Percentiles rank a stretch among this genome's conserved stretches.
phyloP scores from a whole-genome alignment of 495 filamentous ascomycete species.

The Penicillium coprophilum region DNA sequence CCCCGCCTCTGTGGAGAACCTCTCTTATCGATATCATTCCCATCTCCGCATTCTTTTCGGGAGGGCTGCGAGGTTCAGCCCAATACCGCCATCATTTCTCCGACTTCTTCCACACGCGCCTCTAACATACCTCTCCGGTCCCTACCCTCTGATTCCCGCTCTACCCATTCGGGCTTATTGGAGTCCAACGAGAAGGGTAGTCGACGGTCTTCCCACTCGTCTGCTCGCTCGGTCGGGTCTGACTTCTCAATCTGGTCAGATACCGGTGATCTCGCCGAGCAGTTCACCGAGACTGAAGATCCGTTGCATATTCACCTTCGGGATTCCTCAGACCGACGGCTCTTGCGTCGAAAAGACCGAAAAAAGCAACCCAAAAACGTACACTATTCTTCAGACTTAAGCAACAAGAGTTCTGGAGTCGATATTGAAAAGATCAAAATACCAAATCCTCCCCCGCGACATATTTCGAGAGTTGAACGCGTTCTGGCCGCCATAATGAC shows the following conservation, averaged over 20 bases:
- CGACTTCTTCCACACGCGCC: constrained; percentile 45
- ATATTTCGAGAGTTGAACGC: constrained; percentile 62
- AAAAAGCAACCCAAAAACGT: constrained; percentile 50
- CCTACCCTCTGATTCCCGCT: constrained; percentile 42
- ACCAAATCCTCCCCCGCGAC: constrained; percentile 64
- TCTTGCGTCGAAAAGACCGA: constrained; percentile 34
- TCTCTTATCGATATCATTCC: constrained; percentile 10
- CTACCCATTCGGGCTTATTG: constrained; percentile 34
- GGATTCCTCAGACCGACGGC: constrained; percentile 60
- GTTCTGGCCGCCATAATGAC: constrained; percentile 82
- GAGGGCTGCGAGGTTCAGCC: constrained; percentile 49
- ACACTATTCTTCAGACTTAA: constrained; percentile 48
- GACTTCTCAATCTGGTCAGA: constrained; percentile 85
- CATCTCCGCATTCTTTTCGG: constrained; percentile 12
- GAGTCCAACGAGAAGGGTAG: constrained; percentile 49
- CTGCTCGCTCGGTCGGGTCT: constrained; percentile 61
- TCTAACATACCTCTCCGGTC: constrained; percentile 58
- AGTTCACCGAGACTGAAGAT: constrained; percentile 78
- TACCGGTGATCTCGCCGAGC: constrained; percentile 90
- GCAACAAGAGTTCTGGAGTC: constrained; percentile 48
- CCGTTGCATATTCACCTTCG: constrained; percentile 65
- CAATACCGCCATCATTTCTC: constrained; percentile 61
- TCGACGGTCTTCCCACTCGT: constrained; percentile 56
- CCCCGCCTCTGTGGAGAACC: constrained; percentile 13
- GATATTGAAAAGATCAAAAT: constrained; percentile 82